Evolutionary conservation across 768 basidiomycete species (phyloP).

Genomic region (Mycena rebaudengoi): DNA sequence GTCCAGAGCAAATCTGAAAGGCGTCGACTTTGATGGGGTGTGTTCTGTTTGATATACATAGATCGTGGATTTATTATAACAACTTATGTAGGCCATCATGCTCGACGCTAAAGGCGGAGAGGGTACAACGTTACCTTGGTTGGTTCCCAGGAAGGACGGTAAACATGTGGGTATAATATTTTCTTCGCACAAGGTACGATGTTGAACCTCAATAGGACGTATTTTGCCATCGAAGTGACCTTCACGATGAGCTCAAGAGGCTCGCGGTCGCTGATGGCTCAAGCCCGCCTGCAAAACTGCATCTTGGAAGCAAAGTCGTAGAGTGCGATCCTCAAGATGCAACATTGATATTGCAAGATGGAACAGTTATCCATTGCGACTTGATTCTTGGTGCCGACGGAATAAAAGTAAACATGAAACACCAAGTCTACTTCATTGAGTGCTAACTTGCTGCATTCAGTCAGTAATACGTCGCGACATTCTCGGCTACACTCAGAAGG

Average conservation of each 20-base stretch:
- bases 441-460: neutral
- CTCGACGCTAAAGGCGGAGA: conserved; percentile 7
- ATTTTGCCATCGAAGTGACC: conserved; percentile 12
- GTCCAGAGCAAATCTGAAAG: conserved; percentile 1
- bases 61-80: neutral
- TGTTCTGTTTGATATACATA: neutral
- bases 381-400: conserved; percentile 50
- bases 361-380: conserved; percentile 43
- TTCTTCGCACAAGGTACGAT: neutral
- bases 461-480: conserved; percentile 9
- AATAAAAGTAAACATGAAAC: conserved; percentile 9
- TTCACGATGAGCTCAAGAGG: conserved; percentile 15
- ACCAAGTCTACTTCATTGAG: neutral
- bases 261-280: conserved; percentile 2
- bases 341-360: conserved; percentile 41
- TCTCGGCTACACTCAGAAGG: neutral
- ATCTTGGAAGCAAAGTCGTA: conserved; percentile 6
- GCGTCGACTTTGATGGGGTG: conserved; percentile 5
- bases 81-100: neutral
- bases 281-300: conserved; percentile 6
- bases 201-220: neutral
- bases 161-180: neutral
- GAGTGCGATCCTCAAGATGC: conserved; percentile 35
- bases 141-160: neutral
- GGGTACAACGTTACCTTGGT: neutral